Conservation (phyloP, 106 monocot species). For the Platanthera guangdongensis region DNA sequence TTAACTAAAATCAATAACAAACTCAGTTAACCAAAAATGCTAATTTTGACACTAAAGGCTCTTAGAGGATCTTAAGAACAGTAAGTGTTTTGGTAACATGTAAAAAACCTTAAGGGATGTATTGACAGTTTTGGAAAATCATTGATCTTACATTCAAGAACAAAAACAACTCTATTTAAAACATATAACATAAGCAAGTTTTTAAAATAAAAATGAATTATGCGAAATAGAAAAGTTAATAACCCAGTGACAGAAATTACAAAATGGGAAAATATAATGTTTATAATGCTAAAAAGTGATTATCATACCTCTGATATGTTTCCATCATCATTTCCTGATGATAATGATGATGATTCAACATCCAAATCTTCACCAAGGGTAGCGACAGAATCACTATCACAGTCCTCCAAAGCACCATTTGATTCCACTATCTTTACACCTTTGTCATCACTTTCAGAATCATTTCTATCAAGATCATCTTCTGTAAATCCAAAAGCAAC, state of each 20-base stretch:
- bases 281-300: neutral
- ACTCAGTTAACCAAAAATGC: too few species aligned
- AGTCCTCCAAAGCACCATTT: neutral
- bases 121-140: too few species aligned
- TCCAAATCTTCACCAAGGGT: neutral
- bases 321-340: conserved; percentile 8
- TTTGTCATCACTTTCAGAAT: neutral
- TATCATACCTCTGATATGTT: conserved; percentile 7
- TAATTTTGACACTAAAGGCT: too few species aligned
- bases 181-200: too few species aligned
- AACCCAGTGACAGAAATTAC: neutral
- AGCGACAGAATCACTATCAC: neutral
- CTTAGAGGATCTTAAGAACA: too few species aligned
- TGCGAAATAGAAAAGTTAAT: neutral
- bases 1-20: too few species aligned
- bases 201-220: too few species aligned
- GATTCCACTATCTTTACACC: neutral
- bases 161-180: too few species aligned
- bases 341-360: neutral
- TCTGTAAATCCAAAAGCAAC: neutral
- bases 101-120: too few species aligned
- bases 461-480: neutral
- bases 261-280: neutral
- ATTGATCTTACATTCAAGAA: too few species aligned
- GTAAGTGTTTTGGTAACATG: too few species aligned